Evolutionary conservation across 805 yeast species (phyloP).

Genomic region (Metschnikowia drakensbergensis): DNA sequence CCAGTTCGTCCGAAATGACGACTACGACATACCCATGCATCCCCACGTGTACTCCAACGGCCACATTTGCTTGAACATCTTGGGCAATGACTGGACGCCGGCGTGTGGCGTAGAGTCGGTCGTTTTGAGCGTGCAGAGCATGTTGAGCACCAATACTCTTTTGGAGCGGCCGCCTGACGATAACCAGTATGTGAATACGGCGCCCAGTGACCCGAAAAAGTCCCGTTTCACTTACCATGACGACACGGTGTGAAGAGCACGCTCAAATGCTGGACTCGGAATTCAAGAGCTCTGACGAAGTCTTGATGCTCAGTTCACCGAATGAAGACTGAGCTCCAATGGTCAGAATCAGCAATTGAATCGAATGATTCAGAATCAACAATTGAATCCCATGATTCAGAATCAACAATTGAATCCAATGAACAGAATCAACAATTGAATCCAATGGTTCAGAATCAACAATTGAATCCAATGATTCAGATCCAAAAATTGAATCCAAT

Average conservation of each 20-base stretch:
- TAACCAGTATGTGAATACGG: slow-evolving; percentile 42
- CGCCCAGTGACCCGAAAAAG: slow-evolving; percentile 56
- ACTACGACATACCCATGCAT: slow-evolving; percentile 53
- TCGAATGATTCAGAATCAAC: too few relatives aligned
- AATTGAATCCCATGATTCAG: too few relatives aligned
- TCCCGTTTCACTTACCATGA: slow-evolving; percentile 57
- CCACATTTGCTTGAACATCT: slow-evolving; percentile 66
- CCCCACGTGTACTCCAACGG: slow-evolving; percentile 77
- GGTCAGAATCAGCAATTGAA: too few relatives aligned
- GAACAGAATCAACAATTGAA: too few relatives aligned
- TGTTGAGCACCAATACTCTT: slow-evolving; percentile 49
- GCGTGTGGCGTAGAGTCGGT: slow-evolving; percentile 50
- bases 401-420: too few relatives aligned
- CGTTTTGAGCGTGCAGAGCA: slow-evolving; percentile 58
- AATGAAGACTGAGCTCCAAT: too few relatives aligned
- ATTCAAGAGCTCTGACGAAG: too few relatives aligned
- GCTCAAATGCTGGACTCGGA: too few relatives aligned
- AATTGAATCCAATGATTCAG: too few relatives aligned
- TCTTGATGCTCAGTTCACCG: too few relatives aligned
- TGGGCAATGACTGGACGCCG: slow-evolving; percentile 68
- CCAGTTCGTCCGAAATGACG: slow-evolving; percentile 6
- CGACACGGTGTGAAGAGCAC: slow-evolving; percentile 35
- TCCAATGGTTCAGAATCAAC: too few relatives aligned
- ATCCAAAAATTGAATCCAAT: too few relatives aligned
- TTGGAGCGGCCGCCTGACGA: slow-evolving; percentile 59